Base-by-base conservation (phyloP, 2,329 filamentous ascomycete genomes). In the Diaporthe citriasiana region DNA sequence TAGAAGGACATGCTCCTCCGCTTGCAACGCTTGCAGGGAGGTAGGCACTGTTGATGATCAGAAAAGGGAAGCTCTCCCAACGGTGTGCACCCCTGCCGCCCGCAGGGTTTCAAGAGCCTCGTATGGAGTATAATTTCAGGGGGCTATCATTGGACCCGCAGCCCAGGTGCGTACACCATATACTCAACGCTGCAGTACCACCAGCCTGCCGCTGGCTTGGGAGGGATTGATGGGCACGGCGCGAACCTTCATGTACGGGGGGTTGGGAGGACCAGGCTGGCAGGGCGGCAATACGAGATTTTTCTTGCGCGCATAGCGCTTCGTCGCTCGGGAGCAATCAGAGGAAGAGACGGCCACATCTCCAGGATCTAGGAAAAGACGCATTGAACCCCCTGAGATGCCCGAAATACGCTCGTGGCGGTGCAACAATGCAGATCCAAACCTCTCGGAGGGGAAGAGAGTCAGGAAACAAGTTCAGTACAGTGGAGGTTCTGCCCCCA, bases 341-440 rank as follows among this genome's bases (percentile, higher is more conserved):
- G 40, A 51, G 63, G 33, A 50, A 35, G 63, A 65, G 27, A 50
- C 42, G 60, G 19, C 30, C 12, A 19, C 3, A 4, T 50, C 27
- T 65, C 19, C 42, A 35, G 4, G 27, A 10, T 65, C 2, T 5
- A 35, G 4, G 19, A 22, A 38, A n/a, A 33, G 33, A 47, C 63
- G 63, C 63, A 68, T 68, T 53, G 47, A 68, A 22, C 47, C 60
- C 45, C 63, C 63, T 53, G 33, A 51, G 38, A 38, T 19, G 47
- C 47, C 63, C 47, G 63, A 68, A 40, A 68, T 68, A 27, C 63
- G 33, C 45, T 40, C 63, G 63, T 68, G 63, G 63, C 63, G 25
- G 63, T 68, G 47, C 47, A 40, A 17, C 35, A 27, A 68, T 68
- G 63, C 63, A 68, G 63, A 53, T 66, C 45, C 4, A 50, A 51